These are phyloP conservation scores for Tuber umbilicatum DNA, from an alignment of 495 filamentous ascomycete genomes.

Conservation along the genomic window DNA sequence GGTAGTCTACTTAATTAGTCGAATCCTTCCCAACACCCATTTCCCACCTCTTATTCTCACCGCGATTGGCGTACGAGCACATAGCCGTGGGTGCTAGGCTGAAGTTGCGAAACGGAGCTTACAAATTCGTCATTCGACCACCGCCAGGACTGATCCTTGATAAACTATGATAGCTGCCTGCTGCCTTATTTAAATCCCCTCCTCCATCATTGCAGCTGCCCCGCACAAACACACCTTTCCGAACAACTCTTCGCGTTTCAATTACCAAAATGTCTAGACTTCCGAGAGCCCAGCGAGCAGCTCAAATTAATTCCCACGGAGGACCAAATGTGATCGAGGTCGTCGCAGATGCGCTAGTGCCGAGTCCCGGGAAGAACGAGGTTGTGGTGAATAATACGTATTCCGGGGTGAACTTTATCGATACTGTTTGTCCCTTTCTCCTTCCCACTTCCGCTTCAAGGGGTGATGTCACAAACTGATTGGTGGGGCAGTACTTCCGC, in stretches of 20 bases:
- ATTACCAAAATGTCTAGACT: conserved; percentile 27
- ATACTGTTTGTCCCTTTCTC: conserved; percentile 46
- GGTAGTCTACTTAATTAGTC: no score
- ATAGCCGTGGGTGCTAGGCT: neutral
- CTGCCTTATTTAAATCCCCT: neutral
- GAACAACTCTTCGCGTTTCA: neutral
- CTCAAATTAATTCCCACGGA: conserved; percentile 61
- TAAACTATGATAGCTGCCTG: neutral
- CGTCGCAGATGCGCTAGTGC: conserved; percentile 68
- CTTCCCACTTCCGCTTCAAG: conserved; percentile 2
- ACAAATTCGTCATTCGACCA: neutral
- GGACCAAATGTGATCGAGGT: conserved; percentile 72
- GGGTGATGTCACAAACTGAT: conserved; percentile 4
- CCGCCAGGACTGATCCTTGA: neutral
- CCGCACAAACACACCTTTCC: neutral
- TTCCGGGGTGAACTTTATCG: conserved; percentile 85
- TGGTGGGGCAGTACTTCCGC: conserved; percentile 65
- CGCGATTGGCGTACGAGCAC: no score
- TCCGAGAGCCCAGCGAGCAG: conserved; percentile 29
- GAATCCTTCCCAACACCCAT: neutral
- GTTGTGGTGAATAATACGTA: conserved; percentile 80
- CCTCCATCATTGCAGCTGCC: neutral
- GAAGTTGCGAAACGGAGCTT: neutral
- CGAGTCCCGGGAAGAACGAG: conserved; percentile 61
- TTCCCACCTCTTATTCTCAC: neutral